A percentile compares a stretch with the other conserved stretches of the same genome.
These are phyloP conservation scores for Rhodotorula sp. DNA, from an alignment of 1,284 basidiomycete species.

Conservation along the genomic window DNA sequence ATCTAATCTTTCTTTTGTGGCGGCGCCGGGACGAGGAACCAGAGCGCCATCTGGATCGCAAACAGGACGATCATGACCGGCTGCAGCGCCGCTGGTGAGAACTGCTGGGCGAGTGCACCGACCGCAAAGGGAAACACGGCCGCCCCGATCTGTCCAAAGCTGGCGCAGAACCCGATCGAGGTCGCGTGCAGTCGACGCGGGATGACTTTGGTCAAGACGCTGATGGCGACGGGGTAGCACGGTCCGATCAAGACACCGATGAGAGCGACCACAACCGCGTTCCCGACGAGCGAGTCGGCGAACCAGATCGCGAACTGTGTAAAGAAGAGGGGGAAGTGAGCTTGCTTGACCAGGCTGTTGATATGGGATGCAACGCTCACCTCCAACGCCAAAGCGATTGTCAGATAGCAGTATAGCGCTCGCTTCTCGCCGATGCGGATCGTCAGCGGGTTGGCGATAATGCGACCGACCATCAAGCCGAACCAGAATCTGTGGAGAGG, in stretches of 20 bases:
- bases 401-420: conserved; percentile 22
- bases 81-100: conserved; percentile 22
- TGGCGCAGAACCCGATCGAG: conserved; percentile 30
- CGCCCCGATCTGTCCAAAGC: conserved; percentile 21
- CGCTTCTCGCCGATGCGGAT: conserved; percentile 28
- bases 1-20: conserved; percentile 26
- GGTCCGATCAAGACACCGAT: conserved; percentile 17
- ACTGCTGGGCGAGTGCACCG: conserved; percentile 28
- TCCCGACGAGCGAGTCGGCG: conserved; percentile 24
- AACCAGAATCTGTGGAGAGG: conserved; percentile 27
- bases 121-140: conserved; percentile 37
- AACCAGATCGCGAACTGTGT: conserved; percentile 35
- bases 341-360: not conserved
- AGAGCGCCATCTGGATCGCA: conserved; percentile 23
- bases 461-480: conserved; percentile 29
- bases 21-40: conserved; percentile 8
- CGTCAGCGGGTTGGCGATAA: conserved; percentile 20
- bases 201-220: conserved; percentile 18
- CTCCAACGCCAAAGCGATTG: conserved; percentile 24
- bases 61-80: conserved; percentile 37
- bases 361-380: not conserved
- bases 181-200: conserved; percentile 14
- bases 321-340: not conserved
- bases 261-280: conserved; percentile 25
- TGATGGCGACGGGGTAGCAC: conserved; percentile 17